Evolutionary conservation across 2,329 filamentous ascomycete genomes (phyloP), one percentile per base, ranked within the genome.

Genomic region (Ascochyta clinopodiicola): DNA sequence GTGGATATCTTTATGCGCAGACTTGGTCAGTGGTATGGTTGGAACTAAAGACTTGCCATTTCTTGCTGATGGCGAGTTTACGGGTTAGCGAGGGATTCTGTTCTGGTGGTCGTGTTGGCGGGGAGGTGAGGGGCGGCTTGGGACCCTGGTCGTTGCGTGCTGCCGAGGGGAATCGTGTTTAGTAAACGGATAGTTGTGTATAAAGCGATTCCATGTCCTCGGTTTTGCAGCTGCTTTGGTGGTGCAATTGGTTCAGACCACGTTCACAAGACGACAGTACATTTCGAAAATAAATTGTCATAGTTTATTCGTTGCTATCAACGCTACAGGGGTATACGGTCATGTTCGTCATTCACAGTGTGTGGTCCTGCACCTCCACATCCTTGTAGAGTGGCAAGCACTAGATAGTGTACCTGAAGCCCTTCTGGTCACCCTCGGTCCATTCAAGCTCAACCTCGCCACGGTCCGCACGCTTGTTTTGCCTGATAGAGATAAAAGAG

Each of bases 381-480:
- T 8, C 13, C 27, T 8, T 17, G 4, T 22, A 10, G 12, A 10
- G 22, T 4, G 9, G 3, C 24, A 32, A 27, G 12, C 10, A 35
- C 29, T 57, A 71, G 47, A 67, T 60, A 12, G 71, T 74, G 47
- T 74, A 74, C 44, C 71, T 66, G 63, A 74, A 74, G 7, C 71
- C 70, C 51, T 65, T 70, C 62, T 74, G 70, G 48, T 70, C 63
- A 21, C 64, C 60, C 42, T 70, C 73, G 25, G 62, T 67, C 52
- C 73, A 74, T 59, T 78, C 76, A 12, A 80, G 65, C 56, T 77
- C 66, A n/a, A 75, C 53, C 58, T 79, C 76, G 17, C 78, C 78
- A 5, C 77, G 67, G 31, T 74, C 78, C 0, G 74, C 73, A 48
- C 69, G 70, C 60, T 69, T 69, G 55, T 79, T 80, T 51, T 71